phyloP scores from a whole-genome alignment of 2,329 filamentous ascomycete species.

The Chaetomiaceae sp. region DNA sequence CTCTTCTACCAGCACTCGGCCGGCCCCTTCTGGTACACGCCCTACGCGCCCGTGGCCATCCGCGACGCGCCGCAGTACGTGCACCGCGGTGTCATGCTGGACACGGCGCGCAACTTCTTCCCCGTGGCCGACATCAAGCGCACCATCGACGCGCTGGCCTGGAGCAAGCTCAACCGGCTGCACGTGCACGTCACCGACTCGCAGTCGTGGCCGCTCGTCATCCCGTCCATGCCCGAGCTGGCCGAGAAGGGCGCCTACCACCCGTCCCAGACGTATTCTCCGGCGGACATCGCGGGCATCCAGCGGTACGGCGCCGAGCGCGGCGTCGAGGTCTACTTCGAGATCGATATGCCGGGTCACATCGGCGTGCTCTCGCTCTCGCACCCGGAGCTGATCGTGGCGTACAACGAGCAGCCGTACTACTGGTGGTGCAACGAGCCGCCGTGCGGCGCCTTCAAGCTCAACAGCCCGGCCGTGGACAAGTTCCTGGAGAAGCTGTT shows the following conservation, averaged over 20 bases:
- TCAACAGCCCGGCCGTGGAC: conserved; percentile 66
- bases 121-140: conserved; percentile 60
- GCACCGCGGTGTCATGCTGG: conserved; percentile 74
- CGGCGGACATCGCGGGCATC: conserved; percentile 56
- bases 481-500: conserved; percentile 67
- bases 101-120: conserved; percentile 69
- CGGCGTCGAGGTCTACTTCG: conserved; percentile 65
- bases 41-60: conserved; percentile 63
- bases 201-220: conserved; percentile 79
- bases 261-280: conserved; percentile 59
- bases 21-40: conserved; percentile 58
- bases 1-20: conserved; percentile 68
- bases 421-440: conserved; percentile 55
- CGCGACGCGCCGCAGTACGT: conserved; percentile 66
- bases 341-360: conserved; percentile 79
- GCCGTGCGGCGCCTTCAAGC: conserved; percentile 64
- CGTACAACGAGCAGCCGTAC: conserved; percentile 53
- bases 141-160: conserved; percentile 69
- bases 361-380: conserved; percentile 61
- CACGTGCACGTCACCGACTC: conserved; percentile 78
- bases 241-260: conserved; percentile 68
- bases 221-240: conserved; percentile 67
- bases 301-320: conserved; percentile 64
- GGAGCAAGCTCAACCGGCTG: conserved; percentile 77
- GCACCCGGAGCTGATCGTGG: conserved; percentile 66